These are phyloP conservation scores for Penicillium janthinellum DNA, from an alignment of 2,329 filamentous ascomycete species.

Conservation along the genomic window DNA sequence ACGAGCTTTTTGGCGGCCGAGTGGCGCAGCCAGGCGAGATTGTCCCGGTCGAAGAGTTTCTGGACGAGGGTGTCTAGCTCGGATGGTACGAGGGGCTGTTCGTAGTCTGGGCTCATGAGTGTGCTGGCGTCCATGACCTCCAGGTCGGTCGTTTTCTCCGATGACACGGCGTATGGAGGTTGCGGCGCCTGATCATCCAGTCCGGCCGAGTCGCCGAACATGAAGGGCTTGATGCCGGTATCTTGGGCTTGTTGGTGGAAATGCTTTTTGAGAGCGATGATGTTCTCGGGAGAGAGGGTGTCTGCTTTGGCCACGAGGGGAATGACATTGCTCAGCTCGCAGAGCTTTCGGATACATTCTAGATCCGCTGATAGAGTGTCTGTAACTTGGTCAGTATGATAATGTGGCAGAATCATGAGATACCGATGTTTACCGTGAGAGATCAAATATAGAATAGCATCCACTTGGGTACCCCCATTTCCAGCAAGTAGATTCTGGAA, in stretches of 20 bases:
- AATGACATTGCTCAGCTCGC: conserved; percentile 77
- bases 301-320: conserved; percentile 80
- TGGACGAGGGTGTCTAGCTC: conserved; percentile 72
- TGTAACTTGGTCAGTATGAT: conserved; percentile 32
- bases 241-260: conserved; percentile 37
- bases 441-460: conserved; percentile 82
- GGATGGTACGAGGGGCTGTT: conserved; percentile 75
- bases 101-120: conserved; percentile 88
- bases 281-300: conserved; percentile 60
- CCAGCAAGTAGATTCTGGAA: conserved; percentile 76
- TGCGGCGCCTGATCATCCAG: conserved; percentile 33
- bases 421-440: conserved; percentile 60
- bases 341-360: conserved; percentile 69
- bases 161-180: conserved; percentile 75
- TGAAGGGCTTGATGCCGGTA: conserved; percentile 65
- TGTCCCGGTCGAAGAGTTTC: conserved; percentile 74
- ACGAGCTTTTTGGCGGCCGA: conserved; percentile 80
- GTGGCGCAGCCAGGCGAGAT: conserved; percentile 79
- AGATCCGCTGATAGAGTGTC: conserved; percentile 66
- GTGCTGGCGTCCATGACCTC: conserved; percentile 91
- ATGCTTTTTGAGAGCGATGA: conserved; percentile 60
- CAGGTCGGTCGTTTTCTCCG: conserved; percentile 67
- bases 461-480: conserved; percentile 79
- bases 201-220: conserved; percentile 56
- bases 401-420: not conserved